Percentiles rank a stretch among this genome's conserved stretches.
These are phyloP conservation scores for Mastigamoeba balamuthi DNA, from an alignment of 78 protist genomes.

Conservation along the genomic window DNA sequence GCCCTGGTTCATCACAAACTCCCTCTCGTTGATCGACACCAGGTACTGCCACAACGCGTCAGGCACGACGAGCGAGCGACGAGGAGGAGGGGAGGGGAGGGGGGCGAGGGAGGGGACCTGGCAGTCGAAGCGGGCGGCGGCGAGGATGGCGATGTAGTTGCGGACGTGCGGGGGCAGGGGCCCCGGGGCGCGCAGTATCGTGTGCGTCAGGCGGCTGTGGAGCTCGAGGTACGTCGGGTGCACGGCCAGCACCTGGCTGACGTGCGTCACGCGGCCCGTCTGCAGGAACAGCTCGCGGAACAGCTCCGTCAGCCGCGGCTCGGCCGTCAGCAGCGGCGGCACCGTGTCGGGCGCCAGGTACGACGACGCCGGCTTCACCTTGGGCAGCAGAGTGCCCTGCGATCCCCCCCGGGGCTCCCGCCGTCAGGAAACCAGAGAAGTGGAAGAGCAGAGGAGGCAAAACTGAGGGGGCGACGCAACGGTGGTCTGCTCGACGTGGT, in stretches of 20 bases:
- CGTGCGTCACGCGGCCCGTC: slow-evolving; percentile 34
- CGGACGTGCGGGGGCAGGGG: slow-evolving; percentile 56
- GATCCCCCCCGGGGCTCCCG: too few relatives aligned
- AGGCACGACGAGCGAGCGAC: background rate
- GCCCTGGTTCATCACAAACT: slow-evolving; percentile 44
- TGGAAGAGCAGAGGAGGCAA: too few relatives aligned
- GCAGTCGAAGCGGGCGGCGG: slow-evolving; percentile 30
- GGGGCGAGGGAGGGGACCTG: slow-evolving; percentile 35
- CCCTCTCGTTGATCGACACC: slow-evolving; percentile 53
- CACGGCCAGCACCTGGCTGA: background rate
- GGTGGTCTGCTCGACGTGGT: too few relatives aligned
- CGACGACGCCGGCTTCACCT: too few relatives aligned
- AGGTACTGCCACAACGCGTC: slow-evolving; percentile 38
- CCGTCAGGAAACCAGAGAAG: too few relatives aligned
- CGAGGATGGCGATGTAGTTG: slow-evolving; percentile 55
- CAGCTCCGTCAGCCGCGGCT: too few relatives aligned
- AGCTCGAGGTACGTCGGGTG: background rate
- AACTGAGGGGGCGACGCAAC: too few relatives aligned
- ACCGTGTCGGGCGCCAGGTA: too few relatives aligned
- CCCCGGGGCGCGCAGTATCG: slow-evolving; percentile 51
- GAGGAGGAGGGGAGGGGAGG: background rate
- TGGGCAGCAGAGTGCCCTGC: too few relatives aligned
- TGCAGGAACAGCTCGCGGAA: slow-evolving; percentile 37
- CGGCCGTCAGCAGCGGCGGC: too few relatives aligned
- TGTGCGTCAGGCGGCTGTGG: background rate